Base-by-base conservation (phyloP, 176 grass and related monocot genomes). In the Coix lacrymajobi region DNA sequence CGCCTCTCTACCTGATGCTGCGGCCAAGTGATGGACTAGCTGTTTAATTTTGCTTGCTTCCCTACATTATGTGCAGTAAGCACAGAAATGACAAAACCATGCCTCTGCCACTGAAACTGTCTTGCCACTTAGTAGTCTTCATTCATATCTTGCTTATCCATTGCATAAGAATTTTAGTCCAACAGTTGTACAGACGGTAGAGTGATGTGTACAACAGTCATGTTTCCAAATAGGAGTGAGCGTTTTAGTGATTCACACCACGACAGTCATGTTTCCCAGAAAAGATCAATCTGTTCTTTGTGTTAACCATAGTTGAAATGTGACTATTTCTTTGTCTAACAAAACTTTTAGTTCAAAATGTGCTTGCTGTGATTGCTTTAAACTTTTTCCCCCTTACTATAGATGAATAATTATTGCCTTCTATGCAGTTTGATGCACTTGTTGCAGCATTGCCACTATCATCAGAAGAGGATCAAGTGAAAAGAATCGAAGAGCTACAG, bases 401-500 rank as follows among this genome's bases (percentile, higher is more conserved):
- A 17, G 7, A 49, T 1, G 2, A 75, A 31, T 20, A 34, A 46
- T 60, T 60, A 39, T 67, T 34, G 10, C 48, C 15, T 78, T 74
- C 39, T 49, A 71, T 87, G 81, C 78, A 98, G 96, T 98, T 98
- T 83, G 96, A 98, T 77, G 77, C 87, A 43, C 90, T 98, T 79
- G 96, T 93, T 82, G 70, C 86, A 3, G 92, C 92, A 1, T 88
- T 98, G 76, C 96, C 96, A 26, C 85, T 98, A 62, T 93, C 90
- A 16, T 90, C 76, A 29, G 95, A 97, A 84, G 95, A 97, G 28
- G 86, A 88, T 81, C 92, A 95, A 46, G 62, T 93, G 84, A 94
- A 93, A 91, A 80, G 82, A 76, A 98, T 98, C 81, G 66, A 87
- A 48, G 92, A 98, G 58, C 90, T 98, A 24, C 95, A 97, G 83